These are phyloP conservation scores for Curvularia hawaiiensis DNA, from an alignment of 2,329 filamentous ascomycete species.

Conservation along the genomic window DNA sequence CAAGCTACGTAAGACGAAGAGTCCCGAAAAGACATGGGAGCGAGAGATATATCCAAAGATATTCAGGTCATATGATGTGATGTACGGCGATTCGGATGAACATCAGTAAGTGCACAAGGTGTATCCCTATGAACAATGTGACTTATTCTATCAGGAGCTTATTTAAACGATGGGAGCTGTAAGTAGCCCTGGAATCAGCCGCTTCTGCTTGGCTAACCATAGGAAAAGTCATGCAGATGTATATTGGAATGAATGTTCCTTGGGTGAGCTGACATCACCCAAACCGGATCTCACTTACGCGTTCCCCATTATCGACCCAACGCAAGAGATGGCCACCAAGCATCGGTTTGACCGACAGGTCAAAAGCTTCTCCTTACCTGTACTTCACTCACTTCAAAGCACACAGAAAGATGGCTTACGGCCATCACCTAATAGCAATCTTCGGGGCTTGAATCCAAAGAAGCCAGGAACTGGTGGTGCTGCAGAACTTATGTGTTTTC, in stretches of 20 bases:
- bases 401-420: background rate
- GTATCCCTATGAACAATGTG: background rate
- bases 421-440: background rate
- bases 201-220: background rate
- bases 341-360: background rate
- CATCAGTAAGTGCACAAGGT: background rate
- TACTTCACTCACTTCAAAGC: background rate
- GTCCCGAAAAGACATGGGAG: background rate
- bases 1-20: background rate
- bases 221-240: background rate
- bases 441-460: background rate
- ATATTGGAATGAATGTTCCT: background rate
- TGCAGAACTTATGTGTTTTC: constrained; percentile 13
- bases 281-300: background rate
- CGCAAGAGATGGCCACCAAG: background rate
- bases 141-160: background rate
- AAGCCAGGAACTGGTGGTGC: background rate
- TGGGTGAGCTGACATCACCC: background rate
- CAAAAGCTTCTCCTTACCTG: background rate
- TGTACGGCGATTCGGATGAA: background rate
- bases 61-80: background rate
- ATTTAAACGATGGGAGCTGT: background rate
- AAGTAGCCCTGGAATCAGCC: background rate
- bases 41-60: background rate
- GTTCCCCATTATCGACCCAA: background rate